These are phyloP conservation scores for Tylopilus plumbeoviolaceoides DNA, from an alignment of 768 basidiomycete genomes.

Conservation along the genomic window DNA sequence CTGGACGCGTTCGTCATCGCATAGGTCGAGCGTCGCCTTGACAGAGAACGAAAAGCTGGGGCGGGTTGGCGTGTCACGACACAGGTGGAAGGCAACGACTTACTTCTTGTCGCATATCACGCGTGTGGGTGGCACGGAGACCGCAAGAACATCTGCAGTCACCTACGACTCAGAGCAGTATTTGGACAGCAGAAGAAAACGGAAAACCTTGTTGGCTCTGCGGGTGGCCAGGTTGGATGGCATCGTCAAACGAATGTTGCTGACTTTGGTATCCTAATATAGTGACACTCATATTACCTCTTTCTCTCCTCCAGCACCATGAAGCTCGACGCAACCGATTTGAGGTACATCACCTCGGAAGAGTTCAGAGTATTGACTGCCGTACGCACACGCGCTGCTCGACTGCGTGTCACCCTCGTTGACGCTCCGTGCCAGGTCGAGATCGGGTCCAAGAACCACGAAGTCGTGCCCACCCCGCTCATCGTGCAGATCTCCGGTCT, in stretches of 20 bases:
- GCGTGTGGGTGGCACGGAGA: conserved; percentile 10
- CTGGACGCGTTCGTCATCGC: conserved; percentile 32
- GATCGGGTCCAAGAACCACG: conserved; percentile 97
- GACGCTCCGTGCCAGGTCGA: conserved; percentile 61
- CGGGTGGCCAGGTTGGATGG: conserved; percentile 17
- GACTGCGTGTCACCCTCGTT: conserved; percentile 5
- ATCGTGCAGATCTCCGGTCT: conserved; percentile 93
- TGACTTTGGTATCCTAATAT: conserved; percentile 3
- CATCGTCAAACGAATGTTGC: conserved; percentile 10
- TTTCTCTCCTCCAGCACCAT: conserved; percentile 36
- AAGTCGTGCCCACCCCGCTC: conserved; percentile 85
- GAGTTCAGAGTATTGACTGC: conserved; percentile 97
- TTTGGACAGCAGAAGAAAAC: not conserved
- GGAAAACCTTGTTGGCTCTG: conserved; percentile 35
- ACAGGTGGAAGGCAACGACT: not conserved
- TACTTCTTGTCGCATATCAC: conserved; percentile 15
- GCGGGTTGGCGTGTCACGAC: not conserved
- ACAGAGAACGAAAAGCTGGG: conserved; percentile 24
- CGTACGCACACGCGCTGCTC: conserved; percentile 36
- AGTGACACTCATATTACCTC: not conserved
- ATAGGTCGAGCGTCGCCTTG: conserved; percentile 31
- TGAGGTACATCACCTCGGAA: conserved; percentile 87
- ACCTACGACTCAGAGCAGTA: conserved; percentile 14
- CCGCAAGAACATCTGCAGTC: conserved; percentile 18
- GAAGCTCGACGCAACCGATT: conserved; percentile 93